These are phyloP conservation scores for Bruguiera hainesii DNA, from an alignment of 441 rosid genomes.

Conservation along the genomic window DNA sequence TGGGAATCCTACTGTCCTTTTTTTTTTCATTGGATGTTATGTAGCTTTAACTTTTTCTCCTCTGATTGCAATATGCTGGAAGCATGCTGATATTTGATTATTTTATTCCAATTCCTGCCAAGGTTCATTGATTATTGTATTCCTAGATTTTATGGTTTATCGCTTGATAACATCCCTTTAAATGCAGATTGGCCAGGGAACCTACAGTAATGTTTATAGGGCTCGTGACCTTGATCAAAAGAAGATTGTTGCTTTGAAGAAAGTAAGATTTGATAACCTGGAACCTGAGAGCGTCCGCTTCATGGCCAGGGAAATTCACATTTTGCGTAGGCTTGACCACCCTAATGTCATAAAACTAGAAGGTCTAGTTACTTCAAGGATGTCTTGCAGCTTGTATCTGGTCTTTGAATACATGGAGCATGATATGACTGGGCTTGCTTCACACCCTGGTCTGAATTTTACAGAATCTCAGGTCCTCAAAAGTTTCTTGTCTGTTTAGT, in stretches of 20 bases:
- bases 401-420: slow-evolving; percentile 97
- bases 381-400: slow-evolving; percentile 94
- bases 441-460: slow-evolving; percentile 80
- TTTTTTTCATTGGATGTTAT: too few relatives aligned
- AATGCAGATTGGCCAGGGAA: slow-evolving; percentile 98
- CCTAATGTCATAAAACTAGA: slow-evolving; percentile 91
- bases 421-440: slow-evolving; percentile 92
- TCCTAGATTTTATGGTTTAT: slow-evolving; percentile 2
- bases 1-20: too few relatives aligned
- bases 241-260: slow-evolving; percentile 86
- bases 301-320: slow-evolving; percentile 98
- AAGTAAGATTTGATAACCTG: slow-evolving; percentile 87
- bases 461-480: slow-evolving; percentile 73
- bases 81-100: too few relatives aligned
- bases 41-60: too few relatives aligned
- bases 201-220: slow-evolving; percentile 93
- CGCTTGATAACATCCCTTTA: slow-evolving; percentile 17
- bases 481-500: neutral
- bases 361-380: slow-evolving; percentile 96
- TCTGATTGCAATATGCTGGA: too few relatives aligned
- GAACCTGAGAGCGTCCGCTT: slow-evolving; percentile 99
- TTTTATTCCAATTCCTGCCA: too few relatives aligned
- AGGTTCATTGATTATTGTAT: too few relatives aligned
- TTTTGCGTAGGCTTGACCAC: slow-evolving; percentile 92
- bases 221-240: slow-evolving; percentile 89